Conservation (phyloP, 1,139 yeast genomes). For the Pichia sp. region DNA sequence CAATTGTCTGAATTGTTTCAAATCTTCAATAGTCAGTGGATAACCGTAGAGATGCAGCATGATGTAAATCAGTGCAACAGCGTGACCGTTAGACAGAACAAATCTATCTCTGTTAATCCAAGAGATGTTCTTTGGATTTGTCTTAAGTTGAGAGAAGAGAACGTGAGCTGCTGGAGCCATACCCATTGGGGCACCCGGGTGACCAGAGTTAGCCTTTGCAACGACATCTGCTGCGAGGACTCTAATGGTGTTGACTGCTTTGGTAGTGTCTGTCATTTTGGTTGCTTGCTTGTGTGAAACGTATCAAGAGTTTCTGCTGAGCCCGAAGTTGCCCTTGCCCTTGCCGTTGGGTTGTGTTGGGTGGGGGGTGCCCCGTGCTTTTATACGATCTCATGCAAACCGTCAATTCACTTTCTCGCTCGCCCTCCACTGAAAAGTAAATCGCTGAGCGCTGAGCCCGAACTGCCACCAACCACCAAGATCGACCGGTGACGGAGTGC, state of each 20-base stretch:
- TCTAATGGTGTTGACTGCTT: conserved; percentile 86
- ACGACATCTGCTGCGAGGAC: conserved; percentile 83
- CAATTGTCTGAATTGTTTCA: conserved; percentile 87
- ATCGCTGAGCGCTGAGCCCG: too few relatives aligned
- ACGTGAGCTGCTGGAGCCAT: conserved; percentile 85
- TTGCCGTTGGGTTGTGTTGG: too few relatives aligned
- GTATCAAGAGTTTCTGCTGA: too few relatives aligned
- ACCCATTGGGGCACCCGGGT: conserved; percentile 99
- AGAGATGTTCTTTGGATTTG: conserved; percentile 84
- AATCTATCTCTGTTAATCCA: conserved; percentile 97
- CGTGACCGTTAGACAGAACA: conserved; percentile 95
- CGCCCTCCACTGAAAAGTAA: too few relatives aligned
- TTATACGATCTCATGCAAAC: too few relatives aligned
- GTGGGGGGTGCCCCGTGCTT: too few relatives aligned
- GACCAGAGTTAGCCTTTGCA: conserved; percentile 90
- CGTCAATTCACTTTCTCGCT: too few relatives aligned
- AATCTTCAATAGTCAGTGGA: conserved; percentile 75
- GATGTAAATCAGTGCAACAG: conserved; percentile 85
- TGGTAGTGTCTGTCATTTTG: conserved; percentile 28
- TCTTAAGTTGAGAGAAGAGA: conserved; percentile 70
- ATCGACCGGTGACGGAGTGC: too few relatives aligned
- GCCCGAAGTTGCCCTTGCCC: too few relatives aligned
- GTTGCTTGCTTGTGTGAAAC: background rate
- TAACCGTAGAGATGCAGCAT: conserved; percentile 83
- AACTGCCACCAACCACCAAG: too few relatives aligned